Conservation (phyloP, 768 basidiomycete genomes). For the Mycena galopus region DNA sequence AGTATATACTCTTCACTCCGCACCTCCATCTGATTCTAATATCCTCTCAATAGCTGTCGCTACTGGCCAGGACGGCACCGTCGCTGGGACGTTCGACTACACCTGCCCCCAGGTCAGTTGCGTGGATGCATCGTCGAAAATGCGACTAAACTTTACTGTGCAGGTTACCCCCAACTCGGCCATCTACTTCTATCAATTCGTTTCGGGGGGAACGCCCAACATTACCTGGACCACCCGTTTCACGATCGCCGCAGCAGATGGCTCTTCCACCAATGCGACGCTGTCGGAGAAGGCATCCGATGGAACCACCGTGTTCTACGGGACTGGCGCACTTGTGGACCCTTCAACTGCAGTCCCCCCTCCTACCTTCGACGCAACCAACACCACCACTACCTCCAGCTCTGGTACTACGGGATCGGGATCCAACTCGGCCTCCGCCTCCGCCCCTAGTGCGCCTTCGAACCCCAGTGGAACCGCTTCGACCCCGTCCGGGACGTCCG, state of each 20-base stretch:
- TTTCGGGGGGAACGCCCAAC: constrained; percentile 53
- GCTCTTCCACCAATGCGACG: constrained; percentile 60
- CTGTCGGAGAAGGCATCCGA: constrained; percentile 63
- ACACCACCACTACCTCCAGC: constrained; percentile 12
- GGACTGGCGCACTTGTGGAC: constrained; percentile 69
- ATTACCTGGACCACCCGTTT: constrained; percentile 83
- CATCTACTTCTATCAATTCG: constrained; percentile 89
- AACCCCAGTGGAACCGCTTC: no score
- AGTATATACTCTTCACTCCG: constrained; percentile 57
- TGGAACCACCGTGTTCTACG: constrained; percentile 71
- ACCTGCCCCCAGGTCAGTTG: constrained; percentile 76
- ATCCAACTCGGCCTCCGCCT: background rate
- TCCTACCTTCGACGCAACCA: constrained; percentile 43
- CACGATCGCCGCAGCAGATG: constrained; percentile 70
- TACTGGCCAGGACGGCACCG: constrained; percentile 73
- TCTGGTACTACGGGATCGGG: background rate
- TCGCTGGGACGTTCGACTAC: constrained; percentile 62
- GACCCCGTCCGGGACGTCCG: no score
- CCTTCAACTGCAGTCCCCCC: constrained; percentile 54
- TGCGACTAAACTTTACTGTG: background rate
- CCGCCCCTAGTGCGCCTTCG: background rate
- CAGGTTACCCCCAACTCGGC: constrained; percentile 74
- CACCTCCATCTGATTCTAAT: background rate
- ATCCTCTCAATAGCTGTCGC: constrained; percentile 65
- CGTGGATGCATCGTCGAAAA: background rate